These are phyloP conservation scores for Aspergillus niger DNA, from an alignment of 2,329 filamentous ascomycete species.

Conservation along the genomic window DNA sequence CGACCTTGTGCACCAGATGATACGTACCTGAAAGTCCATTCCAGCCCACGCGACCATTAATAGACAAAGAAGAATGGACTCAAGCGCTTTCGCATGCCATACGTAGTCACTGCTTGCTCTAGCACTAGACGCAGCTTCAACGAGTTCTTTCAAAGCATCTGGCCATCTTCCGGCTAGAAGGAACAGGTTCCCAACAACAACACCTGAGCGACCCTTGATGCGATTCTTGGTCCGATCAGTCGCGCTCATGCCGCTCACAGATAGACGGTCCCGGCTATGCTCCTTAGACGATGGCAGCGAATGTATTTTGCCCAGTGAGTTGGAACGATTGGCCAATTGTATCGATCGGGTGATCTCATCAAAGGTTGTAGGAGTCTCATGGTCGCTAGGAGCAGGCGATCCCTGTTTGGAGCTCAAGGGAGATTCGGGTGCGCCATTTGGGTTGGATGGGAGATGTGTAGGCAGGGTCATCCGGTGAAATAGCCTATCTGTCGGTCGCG, in stretches of 20 bases:
- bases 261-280: constrained; percentile 62
- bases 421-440: constrained; percentile 37
- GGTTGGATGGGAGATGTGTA: constrained; percentile 54
- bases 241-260: constrained; percentile 69
- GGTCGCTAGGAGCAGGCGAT: constrained; percentile 39
- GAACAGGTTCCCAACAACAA: constrained; percentile 82
- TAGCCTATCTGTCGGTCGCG: constrained; percentile 56
- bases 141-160: constrained; percentile 80
- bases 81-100: constrained; percentile 96
- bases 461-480: constrained; percentile 81
- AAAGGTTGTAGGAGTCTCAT: constrained; percentile 56
- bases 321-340: constrained; percentile 40
- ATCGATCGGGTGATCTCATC: constrained; percentile 53
- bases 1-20: background rate
- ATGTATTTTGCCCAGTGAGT: constrained; percentile 39
- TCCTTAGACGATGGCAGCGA: constrained; percentile 51
- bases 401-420: constrained; percentile 40
- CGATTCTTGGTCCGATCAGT: constrained; percentile 78
- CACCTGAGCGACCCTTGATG: constrained; percentile 74
- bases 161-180: constrained; percentile 87
- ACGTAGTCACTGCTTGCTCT: constrained; percentile 83
- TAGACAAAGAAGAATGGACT: constrained; percentile 80
- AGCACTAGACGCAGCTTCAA: constrained; percentile 75
- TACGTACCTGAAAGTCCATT: constrained; percentile 67
- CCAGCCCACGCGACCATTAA: constrained; percentile 82